These are phyloP conservation scores for Microcos paniculata DNA, from an alignment of 345 rosid genomes.

Conservation along the genomic window DNA sequence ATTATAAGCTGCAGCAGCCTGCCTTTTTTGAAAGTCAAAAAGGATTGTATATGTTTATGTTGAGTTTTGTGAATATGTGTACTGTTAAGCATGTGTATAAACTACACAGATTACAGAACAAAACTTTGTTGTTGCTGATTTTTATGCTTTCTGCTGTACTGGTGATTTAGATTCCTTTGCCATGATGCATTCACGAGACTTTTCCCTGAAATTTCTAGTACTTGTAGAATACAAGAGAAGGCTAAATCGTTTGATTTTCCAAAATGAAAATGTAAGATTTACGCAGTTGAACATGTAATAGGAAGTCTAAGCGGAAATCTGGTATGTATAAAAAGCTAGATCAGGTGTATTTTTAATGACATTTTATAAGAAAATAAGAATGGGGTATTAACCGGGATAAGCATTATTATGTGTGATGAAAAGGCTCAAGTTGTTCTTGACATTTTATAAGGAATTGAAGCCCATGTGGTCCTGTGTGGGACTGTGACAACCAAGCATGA, in stretches of 20 bases:
- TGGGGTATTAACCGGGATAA: neutral
- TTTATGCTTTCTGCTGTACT: neutral
- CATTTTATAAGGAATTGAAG: neutral
- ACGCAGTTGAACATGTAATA: too few species aligned
- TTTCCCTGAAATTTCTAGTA: neutral
- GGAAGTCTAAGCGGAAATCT: too few species aligned
- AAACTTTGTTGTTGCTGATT: neutral
- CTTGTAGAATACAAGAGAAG: too few species aligned
- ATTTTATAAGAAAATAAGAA: too few species aligned
- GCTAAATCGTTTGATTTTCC: neutral
- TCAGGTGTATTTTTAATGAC: too few species aligned
- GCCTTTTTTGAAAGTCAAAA: neutral
- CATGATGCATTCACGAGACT: neutral
- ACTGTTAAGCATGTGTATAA: neutral
- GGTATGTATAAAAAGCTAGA: too few species aligned
- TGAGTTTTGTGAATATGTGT: neutral
- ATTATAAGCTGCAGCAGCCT: neutral
- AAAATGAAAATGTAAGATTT: neutral
- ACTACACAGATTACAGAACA: neutral
- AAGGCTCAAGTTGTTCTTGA: too few species aligned
- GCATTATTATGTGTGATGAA: neutral
- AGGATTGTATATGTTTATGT: neutral
- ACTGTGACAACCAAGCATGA: conserved; percentile 30
- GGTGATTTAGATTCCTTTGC: neutral
- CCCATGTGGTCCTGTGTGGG: conserved; percentile 28